Evolutionary conservation across 345 rosid genomes (phyloP).

Genomic region (Eutrema heterophyllum): DNA sequence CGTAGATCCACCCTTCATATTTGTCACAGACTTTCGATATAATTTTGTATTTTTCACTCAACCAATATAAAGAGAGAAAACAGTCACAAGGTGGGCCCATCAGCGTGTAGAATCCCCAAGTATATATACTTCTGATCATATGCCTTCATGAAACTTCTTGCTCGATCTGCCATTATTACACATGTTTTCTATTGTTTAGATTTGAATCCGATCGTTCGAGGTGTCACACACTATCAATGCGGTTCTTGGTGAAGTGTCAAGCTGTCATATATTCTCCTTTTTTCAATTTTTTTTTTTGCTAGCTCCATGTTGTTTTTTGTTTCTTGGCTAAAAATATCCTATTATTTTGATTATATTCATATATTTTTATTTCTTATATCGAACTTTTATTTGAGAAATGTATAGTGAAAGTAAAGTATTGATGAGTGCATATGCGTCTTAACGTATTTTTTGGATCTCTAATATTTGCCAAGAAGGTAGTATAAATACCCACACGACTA

Average conservation of each 20-base stretch:
- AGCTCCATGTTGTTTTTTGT: too few species aligned
- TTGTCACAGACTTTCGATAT: too few species aligned
- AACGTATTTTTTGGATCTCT: neutral
- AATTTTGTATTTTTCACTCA: too few species aligned
- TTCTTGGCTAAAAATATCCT: too few species aligned
- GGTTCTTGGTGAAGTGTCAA: neutral
- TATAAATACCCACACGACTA: too few species aligned
- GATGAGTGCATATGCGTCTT: neutral
- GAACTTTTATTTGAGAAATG: neutral
- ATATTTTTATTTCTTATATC: too few species aligned
- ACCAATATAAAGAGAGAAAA: too few species aligned
- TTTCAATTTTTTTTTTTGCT: neutral
- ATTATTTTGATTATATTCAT: too few species aligned
- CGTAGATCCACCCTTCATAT: too few species aligned
- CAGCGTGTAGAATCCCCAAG: too few species aligned
- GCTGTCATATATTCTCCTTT: neutral
- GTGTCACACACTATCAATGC: neutral
- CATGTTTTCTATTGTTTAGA: neutral
- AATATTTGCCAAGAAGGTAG: neutral
- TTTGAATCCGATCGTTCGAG: constrained; percentile 1
- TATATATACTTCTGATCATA: neutral
- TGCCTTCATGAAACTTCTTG: neutral
- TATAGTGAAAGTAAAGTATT: neutral
- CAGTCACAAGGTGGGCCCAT: too few species aligned
- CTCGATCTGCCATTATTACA: neutral